Evolutionary conservation across 805 yeast species (phyloP), one percentile per base, ranked within the genome.

Genomic region (Saturnispora gosingensis): DNA sequence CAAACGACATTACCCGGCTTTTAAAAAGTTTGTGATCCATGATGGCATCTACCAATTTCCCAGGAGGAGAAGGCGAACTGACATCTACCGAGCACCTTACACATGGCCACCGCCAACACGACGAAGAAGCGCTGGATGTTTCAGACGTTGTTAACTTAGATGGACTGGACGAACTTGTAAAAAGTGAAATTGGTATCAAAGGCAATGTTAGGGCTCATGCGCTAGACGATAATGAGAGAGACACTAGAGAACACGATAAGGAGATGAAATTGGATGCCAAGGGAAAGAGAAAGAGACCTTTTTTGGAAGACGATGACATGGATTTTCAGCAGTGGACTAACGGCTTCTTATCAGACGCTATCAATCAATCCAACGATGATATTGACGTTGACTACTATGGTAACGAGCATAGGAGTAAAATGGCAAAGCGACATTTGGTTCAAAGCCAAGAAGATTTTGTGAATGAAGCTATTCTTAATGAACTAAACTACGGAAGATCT

Each of bases 381-480:
- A 53, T 51, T 10, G 59, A 43, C 3, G 51, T 48, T 1, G 53
- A 46, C 8, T 53, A 55, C 49, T 46, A 49, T 30, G 48, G 27
- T 16, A 30, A 30, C 15, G 27, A 32, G 4, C 36, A 44, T 16
- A 20, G 46, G 13, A 44, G 15, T 38, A 20, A 24, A 35, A 34
- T 22, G 22, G 11, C 42, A 30, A 43, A 13, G 34, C 39, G 25
- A n/a, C 20, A 28, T n/a, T 25, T 32, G 32, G 32, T 16, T 4
- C 43, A 46, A 9, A 25, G 25, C 13, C 50, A 46, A n/a, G 49
- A 39, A 7, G 49, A 46, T 16, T 68, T 83, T 51, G 88, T 82
- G 10, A 80, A 82, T 53, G 87, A 83, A 45, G 87, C 86, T 1
- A 80, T 84, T 45, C 70, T 81, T 55, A 86, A 83, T 58, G 86